Base-by-base conservation (phyloP, 2,329 filamentous ascomycete genomes). In the Stagonosporopsis rhizophila region DNA sequence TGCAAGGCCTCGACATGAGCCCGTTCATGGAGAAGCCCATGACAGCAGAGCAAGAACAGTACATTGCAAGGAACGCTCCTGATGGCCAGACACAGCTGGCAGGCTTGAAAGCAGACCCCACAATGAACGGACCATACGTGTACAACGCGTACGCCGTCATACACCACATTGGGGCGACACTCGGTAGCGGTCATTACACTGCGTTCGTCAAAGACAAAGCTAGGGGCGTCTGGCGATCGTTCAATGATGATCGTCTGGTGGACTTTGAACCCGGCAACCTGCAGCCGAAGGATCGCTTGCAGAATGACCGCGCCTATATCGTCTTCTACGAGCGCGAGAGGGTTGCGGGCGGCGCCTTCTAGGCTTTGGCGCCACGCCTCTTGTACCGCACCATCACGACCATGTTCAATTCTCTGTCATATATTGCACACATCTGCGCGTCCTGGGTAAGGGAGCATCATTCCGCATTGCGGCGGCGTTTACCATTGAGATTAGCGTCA, bases 91-190 rank as follows among this genome's bases (percentile, higher is more conserved):
- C 58, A 2, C 69, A 75, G 20, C 51, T 74, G 8, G 68, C 73
- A 1, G 63, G 64, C 6, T 59, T 78, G 23, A 78, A 78, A 39
- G 62, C 71, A 1, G 79, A 80, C 44, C 68, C 73, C 1, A 71
- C 72, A 1, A 81, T 81, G 75, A 79, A 75, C 14, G 77, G 78
- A 0, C 88, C 90, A 0, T 92, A 90, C 69, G 79, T 81, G 5
- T 99, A 97, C 75, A 89, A 96, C 70, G 88, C 90, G 48, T 97
- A 96, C 72, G 94, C 88, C 2, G 89, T 97, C 6, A 85, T 96
- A 50, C 83, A 90, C 59, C 93, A 97, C 73, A 77, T 85, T 4
- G 93, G 93, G 20, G 78, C 79, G 1, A 86, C 82, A 1, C 80
- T 90, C 48, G 84, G 85, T 34, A 85, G 85, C 46, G 93, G 93